Percentiles rank a stretch among this genome's conserved stretches.
Conservation (phyloP, 2,329 filamentous ascomycete genomes). For the Penicillium sp. region DNA sequence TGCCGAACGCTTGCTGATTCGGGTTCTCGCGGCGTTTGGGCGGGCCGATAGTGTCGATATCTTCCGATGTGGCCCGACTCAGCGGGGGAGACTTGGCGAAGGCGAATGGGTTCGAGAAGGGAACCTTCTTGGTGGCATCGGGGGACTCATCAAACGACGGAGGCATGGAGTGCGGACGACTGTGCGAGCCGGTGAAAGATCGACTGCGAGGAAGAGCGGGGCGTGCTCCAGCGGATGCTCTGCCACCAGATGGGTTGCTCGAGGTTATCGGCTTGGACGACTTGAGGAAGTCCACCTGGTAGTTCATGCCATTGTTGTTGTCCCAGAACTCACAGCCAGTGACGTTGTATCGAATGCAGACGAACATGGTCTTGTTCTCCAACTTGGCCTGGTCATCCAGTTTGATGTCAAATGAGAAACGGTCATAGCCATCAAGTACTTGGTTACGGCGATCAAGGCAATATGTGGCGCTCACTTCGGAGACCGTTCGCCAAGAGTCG, state of each 20-base stretch:
- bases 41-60: constrained; percentile 64
- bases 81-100: constrained; percentile 70
- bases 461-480: constrained; percentile 89
- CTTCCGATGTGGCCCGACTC: constrained; percentile 72
- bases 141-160: constrained; percentile 72
- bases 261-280: constrained; percentile 67
- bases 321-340: constrained; percentile 91
- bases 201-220: constrained; percentile 70
- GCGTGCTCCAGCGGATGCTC: constrained; percentile 46
- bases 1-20: constrained; percentile 76
- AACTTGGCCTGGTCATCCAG: constrained; percentile 88
- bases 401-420: constrained; percentile 94
- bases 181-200: constrained; percentile 56
- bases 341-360: constrained; percentile 87
- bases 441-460: constrained; percentile 73
- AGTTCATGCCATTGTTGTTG: constrained; percentile 86
- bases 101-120: constrained; percentile 63
- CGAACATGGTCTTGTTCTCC: constrained; percentile 87
- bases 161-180: constrained; percentile 55
- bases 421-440: constrained; percentile 70
- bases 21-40: constrained; percentile 51
- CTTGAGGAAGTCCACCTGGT: constrained; percentile 91
- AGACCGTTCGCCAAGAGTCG: constrained; percentile 98
- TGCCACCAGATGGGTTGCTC: constrained; percentile 51
- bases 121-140: constrained; percentile 59